Evolutionary conservation across 108 stramenopile genomes (phyloP).

Genomic region (Cyclotella atomus): DNA sequence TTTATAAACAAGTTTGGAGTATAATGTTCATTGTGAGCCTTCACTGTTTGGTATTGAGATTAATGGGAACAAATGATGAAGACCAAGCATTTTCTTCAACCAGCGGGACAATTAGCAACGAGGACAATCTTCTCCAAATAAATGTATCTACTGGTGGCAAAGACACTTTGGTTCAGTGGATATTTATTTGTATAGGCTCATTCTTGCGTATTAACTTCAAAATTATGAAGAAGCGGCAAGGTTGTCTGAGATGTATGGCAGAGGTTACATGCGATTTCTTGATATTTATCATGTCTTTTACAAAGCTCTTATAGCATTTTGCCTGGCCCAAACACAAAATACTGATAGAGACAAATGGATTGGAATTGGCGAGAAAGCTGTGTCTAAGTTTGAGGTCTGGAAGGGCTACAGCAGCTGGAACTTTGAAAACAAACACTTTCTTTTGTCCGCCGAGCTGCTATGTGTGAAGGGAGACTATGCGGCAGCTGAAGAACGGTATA

Average conservation of each 20-base stretch:
- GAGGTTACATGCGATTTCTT: conserved; percentile 2
- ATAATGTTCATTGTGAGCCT: not conserved
- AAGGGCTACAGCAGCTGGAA: conserved; percentile 8
- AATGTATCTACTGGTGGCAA: not conserved
- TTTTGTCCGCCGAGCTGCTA: conserved; percentile 8
- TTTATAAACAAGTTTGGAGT: not conserved
- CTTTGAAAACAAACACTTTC: conserved; percentile 14
- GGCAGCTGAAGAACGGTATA: conserved; percentile 6
- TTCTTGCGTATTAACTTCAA: conserved; percentile 8
- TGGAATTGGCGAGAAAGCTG: conserved; percentile 4
- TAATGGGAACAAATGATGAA: not conserved
- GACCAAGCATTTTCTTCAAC: not conserved
- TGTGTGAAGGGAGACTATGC: conserved; percentile 1
- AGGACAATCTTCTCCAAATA: not conserved
- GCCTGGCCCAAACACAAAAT: not conserved
- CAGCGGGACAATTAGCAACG: not conserved
- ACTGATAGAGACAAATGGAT: conserved; percentile 4
- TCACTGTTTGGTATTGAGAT: conserved; percentile 1
- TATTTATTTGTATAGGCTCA: conserved; percentile 4
- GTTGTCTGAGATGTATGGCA: conserved; percentile 4
- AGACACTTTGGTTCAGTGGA: not conserved
- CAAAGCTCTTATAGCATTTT: conserved; percentile 1
- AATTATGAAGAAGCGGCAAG: not conserved
- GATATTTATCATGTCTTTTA: conserved; percentile 11
- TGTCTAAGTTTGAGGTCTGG: conserved; percentile 1